Evolutionary conservation across 768 basidiomycete genomes (phyloP).

Genomic region (Xerocomus brunneocitrinus): DNA sequence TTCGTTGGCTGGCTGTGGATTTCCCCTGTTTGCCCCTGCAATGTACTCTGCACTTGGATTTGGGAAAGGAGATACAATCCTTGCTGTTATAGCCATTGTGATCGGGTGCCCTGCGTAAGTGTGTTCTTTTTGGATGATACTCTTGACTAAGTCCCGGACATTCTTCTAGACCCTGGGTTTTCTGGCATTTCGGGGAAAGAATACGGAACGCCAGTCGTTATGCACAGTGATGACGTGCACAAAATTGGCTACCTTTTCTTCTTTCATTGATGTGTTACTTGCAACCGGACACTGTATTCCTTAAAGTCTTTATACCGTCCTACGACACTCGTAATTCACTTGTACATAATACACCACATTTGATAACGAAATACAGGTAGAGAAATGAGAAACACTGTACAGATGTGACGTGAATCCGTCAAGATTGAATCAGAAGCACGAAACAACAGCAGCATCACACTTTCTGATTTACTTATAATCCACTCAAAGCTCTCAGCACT

Average conservation of each 20-base stretch:
- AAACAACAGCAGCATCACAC: not conserved
- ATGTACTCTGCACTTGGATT: conserved; percentile 66
- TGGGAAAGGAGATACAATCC: conserved; percentile 63
- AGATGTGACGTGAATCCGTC: not conserved
- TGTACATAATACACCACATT: not conserved
- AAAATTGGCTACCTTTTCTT: not conserved
- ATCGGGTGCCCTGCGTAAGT: conserved; percentile 54
- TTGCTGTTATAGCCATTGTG: conserved; percentile 53
- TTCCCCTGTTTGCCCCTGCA: conserved; percentile 71
- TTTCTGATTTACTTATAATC: not conserved
- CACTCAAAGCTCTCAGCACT: conserved; percentile 12
- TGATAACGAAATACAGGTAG: not conserved
- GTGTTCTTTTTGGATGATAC: not conserved
- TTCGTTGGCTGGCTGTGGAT: conserved; percentile 65
- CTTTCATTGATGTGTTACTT: not conserved
- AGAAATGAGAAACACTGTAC: not conserved
- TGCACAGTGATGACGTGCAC: conserved; percentile 18
- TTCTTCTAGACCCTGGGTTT: conserved; percentile 35
- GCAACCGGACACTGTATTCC: not conserved
- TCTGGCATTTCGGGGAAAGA: conserved; percentile 44
- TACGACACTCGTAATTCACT: not conserved
- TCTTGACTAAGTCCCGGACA: conserved; percentile 31
- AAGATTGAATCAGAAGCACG: not conserved
- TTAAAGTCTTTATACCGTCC: too few species aligned
- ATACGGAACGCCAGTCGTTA: conserved; percentile 49